A percentile compares a stretch with the other conserved stretches of the same genome.
Evolutionary conservation across 495 filamentous ascomycete species (phyloP).

Genomic region (Neurospora tetraspora): DNA sequence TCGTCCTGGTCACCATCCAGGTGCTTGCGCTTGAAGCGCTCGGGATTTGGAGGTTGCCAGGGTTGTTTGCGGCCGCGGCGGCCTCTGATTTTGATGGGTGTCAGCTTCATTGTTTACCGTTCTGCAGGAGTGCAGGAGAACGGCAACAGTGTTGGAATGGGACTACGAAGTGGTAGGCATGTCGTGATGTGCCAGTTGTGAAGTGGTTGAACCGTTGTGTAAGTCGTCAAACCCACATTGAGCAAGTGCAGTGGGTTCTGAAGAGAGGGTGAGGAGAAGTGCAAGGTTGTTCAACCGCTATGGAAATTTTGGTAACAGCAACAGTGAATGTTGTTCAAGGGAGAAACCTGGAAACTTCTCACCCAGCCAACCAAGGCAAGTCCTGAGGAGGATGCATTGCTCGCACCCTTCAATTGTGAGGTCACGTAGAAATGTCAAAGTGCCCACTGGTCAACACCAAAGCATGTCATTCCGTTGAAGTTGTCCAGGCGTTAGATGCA

Average conservation of each 20-base stretch:
- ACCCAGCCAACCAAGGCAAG: neutral
- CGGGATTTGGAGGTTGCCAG: slow-evolving; percentile 12
- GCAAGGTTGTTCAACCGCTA: neutral
- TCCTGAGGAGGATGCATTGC: neutral
- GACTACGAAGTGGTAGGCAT: neutral
- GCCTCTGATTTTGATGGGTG: slow-evolving; percentile 17
- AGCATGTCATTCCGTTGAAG: neutral
- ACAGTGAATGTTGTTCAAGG: neutral
- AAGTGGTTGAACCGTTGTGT: neutral
- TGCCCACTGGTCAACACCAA: neutral
- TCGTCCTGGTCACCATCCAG: neutral
- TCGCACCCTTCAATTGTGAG: neutral
- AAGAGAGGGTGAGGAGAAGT: neutral
- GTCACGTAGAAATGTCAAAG: neutral
- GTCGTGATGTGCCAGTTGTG: neutral
- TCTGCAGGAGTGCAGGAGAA: neutral
- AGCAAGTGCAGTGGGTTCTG: neutral
- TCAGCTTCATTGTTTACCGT: slow-evolving; percentile 11
- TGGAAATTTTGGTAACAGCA: neutral
- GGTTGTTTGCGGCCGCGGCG: slow-evolving; percentile 6
- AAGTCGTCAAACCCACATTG: neutral
- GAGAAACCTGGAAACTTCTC: neutral
- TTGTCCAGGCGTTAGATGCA: neutral
- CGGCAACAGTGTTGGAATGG: neutral
- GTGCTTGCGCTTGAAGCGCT: neutral